A percentile compares a stretch with the other conserved stretches of the same genome.
These are phyloP conservation scores for Begonia fuchsioides DNA, from an alignment of 306 rosid genomes.

Conservation along the genomic window DNA sequence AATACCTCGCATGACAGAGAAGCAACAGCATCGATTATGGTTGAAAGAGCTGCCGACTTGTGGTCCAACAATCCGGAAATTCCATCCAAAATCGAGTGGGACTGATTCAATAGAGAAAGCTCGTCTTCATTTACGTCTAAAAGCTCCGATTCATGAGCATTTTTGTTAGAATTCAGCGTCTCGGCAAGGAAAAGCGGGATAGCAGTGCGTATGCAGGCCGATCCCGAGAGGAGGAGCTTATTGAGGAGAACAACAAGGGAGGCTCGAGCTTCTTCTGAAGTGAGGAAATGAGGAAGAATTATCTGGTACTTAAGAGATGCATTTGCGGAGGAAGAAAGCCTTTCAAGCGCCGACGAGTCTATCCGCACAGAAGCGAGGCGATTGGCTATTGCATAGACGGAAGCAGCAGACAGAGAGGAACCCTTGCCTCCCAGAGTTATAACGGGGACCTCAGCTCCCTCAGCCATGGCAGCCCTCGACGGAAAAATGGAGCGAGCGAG, in stretches of 20 bases:
- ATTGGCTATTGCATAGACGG: constrained; percentile 41
- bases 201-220: constrained; percentile 16
- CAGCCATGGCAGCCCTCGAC: constrained; percentile 26
- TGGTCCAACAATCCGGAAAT: constrained; percentile 47
- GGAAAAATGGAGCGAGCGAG: background rate
- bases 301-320: constrained; percentile 17
- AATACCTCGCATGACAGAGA: constrained; percentile 73
- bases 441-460: constrained; percentile 16
- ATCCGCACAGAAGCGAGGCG: constrained; percentile 29
- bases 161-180: constrained; percentile 21
- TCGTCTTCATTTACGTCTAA: constrained; percentile 40
- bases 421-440: constrained; percentile 68
- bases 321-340: constrained; percentile 21
- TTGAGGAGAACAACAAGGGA: constrained; percentile 41
- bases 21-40: constrained; percentile 40
- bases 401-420: constrained; percentile 50
- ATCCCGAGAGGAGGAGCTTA: constrained; percentile 38
- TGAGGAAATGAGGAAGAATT: constrained; percentile 23
- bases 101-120: constrained; percentile 15
- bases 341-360: constrained; percentile 48
- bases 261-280: constrained; percentile 32
- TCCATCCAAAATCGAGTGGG: constrained; percentile 22
- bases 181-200: constrained; percentile 31
- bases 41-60: constrained; percentile 30
- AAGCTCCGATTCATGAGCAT: constrained; percentile 8